Conservation (phyloP, 257 asterid genomes). For the Dorcoceras hygrometricum region DNA sequence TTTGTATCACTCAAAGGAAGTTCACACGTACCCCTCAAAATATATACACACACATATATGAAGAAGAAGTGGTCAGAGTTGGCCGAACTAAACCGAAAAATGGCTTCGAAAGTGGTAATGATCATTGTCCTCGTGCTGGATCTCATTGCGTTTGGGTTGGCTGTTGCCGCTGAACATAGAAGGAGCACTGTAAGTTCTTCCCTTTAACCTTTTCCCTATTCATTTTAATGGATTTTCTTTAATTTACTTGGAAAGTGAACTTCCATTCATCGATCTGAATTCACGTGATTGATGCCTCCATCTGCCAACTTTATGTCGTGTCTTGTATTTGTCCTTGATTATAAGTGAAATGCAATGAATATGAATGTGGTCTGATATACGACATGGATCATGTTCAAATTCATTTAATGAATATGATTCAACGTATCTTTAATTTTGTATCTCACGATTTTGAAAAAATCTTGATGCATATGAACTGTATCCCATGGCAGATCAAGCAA, state of each 20-base stretch:
- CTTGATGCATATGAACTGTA: too few species aligned
- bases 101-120: slow-evolving; percentile 37
- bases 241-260: too few species aligned
- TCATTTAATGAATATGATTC: too few species aligned
- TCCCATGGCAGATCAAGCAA: too few species aligned
- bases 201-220: background rate
- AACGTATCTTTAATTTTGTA: too few species aligned
- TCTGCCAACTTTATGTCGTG: background rate
- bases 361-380: too few species aligned
- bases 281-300: background rate
- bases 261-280: background rate
- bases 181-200: slow-evolving; percentile 59
- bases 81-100: background rate
- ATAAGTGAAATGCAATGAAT: too few species aligned
- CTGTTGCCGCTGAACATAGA: slow-evolving; percentile 90
- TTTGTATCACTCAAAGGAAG: background rate
- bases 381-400: too few species aligned
- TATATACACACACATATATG: too few species aligned
- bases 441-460: too few species aligned
- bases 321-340: background rate
- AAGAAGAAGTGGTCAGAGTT: background rate
- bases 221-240: background rate
- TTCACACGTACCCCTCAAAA: background rate
- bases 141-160: slow-evolving; percentile 80
- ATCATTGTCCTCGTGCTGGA: slow-evolving; percentile 51